Conservation (phyloP, 208 protist species). For the Leishmania turanica region DNA sequence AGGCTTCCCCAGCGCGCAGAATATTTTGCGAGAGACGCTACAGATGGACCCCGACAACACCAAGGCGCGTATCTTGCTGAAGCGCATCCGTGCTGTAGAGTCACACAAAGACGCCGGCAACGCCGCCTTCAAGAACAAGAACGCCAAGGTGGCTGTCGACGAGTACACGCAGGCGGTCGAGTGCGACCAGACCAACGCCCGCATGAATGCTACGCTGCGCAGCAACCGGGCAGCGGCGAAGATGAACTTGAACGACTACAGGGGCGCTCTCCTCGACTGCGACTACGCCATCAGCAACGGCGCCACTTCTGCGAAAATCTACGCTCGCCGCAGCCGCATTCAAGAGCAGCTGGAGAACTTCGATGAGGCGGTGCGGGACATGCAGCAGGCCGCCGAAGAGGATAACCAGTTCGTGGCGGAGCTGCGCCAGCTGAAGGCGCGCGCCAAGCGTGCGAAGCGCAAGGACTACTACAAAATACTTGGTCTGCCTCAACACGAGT, state of each 20-base stretch:
- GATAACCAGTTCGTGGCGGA: conserved; percentile 68
- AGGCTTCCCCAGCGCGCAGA: conserved; percentile 65
- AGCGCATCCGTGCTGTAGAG: conserved; percentile 75
- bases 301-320: conserved; percentile 78
- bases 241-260: conserved; percentile 88
- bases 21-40: conserved; percentile 63
- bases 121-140: conserved; percentile 76
- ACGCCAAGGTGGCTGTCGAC: conserved; percentile 65
- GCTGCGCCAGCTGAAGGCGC: conserved; percentile 60
- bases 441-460: conserved; percentile 66
- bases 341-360: conserved; percentile 82
- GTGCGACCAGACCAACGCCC: conserved; percentile 72
- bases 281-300: conserved; percentile 93
- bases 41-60: conserved; percentile 81
- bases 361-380: conserved; percentile 88
- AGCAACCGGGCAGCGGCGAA: conserved; percentile 90
- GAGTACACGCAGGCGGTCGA: conserved; percentile 81
- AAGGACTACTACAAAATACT: conserved; percentile 95
- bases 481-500: conserved; percentile 61
- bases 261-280: conserved; percentile 88
- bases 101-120: conserved; percentile 84
- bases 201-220: conserved; percentile 77
- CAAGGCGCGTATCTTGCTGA: conserved; percentile 68
- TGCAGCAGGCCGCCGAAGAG: conserved; percentile 78
- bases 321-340: conserved; percentile 85